Percentiles rank a stretch among this genome's conserved stretches.
Conservation (phyloP, 108 stramenopile species). For the Cyclotella distinguenda region DNA sequence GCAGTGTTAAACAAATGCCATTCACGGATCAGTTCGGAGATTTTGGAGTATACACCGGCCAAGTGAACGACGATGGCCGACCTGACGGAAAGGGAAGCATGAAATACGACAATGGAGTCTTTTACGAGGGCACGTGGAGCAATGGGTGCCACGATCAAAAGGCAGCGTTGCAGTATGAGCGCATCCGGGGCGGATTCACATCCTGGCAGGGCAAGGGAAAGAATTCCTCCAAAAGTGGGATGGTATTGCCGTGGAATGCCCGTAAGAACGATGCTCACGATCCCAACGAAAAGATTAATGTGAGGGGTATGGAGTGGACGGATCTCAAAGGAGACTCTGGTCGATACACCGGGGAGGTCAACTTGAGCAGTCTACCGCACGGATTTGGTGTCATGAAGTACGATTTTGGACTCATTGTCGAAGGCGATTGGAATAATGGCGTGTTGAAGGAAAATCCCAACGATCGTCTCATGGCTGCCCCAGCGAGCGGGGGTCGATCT, state of each 20-base stretch:
- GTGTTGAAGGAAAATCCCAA: conserved; percentile 15
- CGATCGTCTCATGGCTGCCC: conserved; percentile 1
- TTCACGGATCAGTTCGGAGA: conserved; percentile 33
- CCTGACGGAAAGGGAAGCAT: conserved; percentile 17
- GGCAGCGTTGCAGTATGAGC: conserved; percentile 8
- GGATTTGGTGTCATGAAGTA: conserved; percentile 19
- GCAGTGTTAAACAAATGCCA: conserved; percentile 27
- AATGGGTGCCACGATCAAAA: conserved; percentile 16
- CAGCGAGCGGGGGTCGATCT: conserved; percentile 5
- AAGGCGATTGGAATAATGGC: conserved; percentile 24
- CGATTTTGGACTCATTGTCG: conserved; percentile 22
- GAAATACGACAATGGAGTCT: conserved; percentile 20
- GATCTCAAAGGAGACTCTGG: conserved; percentile 19
- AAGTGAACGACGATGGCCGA: conserved; percentile 16
- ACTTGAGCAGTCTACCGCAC: conserved; percentile 2
- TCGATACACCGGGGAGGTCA: conserved; percentile 12
- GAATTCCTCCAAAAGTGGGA: conserved; percentile 3
- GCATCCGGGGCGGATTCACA: conserved; percentile 14
- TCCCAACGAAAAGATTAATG: conserved; percentile 5
- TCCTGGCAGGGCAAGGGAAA: conserved; percentile 14
- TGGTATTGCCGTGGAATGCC: conserved; percentile 14
- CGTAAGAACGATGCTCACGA: conserved; percentile 10
- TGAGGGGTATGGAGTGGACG: conserved; percentile 19
- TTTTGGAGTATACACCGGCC: conserved; percentile 16
- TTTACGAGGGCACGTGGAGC: conserved; percentile 16